Base-by-base conservation (phyloP, 2,329 filamentous ascomycete species). In the Xylaria hypoxylon region DNA sequence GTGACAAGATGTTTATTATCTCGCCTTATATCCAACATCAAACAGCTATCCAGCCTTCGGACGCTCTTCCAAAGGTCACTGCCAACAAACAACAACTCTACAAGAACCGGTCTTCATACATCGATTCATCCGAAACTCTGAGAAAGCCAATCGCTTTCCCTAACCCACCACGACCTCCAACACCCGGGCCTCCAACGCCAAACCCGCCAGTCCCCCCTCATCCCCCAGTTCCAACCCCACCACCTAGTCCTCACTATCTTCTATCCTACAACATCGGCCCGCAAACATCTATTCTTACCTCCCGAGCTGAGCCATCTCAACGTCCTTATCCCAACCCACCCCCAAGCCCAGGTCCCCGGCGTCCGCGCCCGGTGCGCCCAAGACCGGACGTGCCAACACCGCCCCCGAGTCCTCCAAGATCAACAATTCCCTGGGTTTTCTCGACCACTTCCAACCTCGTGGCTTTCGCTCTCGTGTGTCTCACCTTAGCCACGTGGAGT, bases 201-300 rank as follows among this genome's bases (percentile, higher is more conserved):
- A 64, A 68, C 63, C 67, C 73, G 64, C 71, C 63, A 52, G 11
- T 72, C 45, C 73, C 70, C 52, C 75, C 73, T 66, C 68, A 56
- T 44, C 74, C 73, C 7, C 70, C 73, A 52, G 72, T 65, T 45
- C 76, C 74, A 48, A 76, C 76, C 38, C 74, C 76, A 53, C 76
- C 75, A 33, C 76, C 75, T 2, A 77, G 75, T 55, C 75, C 75
- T 66, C 70, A 19, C 5, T 61, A 68, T 40, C 33, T 28, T 55
- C 26, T 19, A 35, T 13, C 45, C 47, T 13, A 4, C 40, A 10
- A 40, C 6, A 31, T 65, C 47, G 61, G 26, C 44, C 35, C 50
- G 53, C 65, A 67, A 13, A 35, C 70, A 44, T 67, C 68, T 68
- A 64, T 62, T 52, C 31, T 69, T 56, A 53, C 55, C 22, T 60